Evolutionary conservation across 2,329 filamentous ascomycete genomes (phyloP), one percentile per base, ranked within the genome.

Genomic region (Waltergamsia citrina): DNA sequence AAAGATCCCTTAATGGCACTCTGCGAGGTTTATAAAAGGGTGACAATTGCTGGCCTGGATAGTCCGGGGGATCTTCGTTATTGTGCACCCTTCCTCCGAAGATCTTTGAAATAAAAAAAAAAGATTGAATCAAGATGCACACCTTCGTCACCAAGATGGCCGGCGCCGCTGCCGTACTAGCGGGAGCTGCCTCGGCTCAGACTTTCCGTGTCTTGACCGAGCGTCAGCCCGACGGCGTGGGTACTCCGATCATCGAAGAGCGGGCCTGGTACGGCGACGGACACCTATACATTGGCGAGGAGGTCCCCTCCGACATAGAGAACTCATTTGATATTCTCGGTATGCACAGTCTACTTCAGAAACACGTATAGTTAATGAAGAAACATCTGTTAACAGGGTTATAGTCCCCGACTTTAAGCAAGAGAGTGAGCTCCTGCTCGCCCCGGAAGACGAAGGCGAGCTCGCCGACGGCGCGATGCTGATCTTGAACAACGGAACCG

Each of bases 71-170:
- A n/a, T n/a, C n/a, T n/a, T n/a, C n/a, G n/a, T n/a, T n/a, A n/a
- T n/a, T n/a, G n/a, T n/a, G n/a, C n/a, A n/a, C n/a, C n/a, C n/a
- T n/a, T n/a, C n/a, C n/a, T n/a, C n/a, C n/a, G n/a, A n/a, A n/a
- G n/a, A n/a, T n/a, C n/a, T n/a, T n/a, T n/a, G n/a, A n/a, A n/a
- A n/a, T n/a, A n/a, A n/a, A n/a, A n/a, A n/a, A n/a, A n/a, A n/a
- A n/a, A n/a, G n/a, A n/a, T n/a, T n/a, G n/a, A n/a, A 24, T 24
- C 40, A 49, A 44, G 21, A 29, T 30, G 33, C 37, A 38, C 34
- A 49, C 46, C 35, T 44, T 40, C 22, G 42, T 45, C 37, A 24
- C 48, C 44, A 39, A 35, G 30, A 17, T 18, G 11, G 16, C 21
- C 12, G 18, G 6, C 11, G 26, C 32, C 6, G 32, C 32, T 11